Base-by-base conservation (phyloP, 1,139 yeast species). In the Hansenula anomala region DNA sequence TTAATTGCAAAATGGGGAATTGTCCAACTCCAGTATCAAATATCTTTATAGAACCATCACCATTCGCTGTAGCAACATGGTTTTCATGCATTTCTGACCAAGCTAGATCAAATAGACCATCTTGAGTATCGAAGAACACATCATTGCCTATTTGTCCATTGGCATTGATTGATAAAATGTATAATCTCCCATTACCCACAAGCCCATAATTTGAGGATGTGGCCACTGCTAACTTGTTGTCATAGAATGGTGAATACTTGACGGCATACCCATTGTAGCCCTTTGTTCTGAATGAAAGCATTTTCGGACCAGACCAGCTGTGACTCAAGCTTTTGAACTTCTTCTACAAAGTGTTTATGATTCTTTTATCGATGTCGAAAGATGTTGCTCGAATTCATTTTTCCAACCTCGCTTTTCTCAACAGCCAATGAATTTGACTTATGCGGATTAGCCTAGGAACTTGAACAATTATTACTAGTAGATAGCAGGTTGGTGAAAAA, bases 81-180 rank as follows among this genome's bases (percentile, higher is more conserved):
- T 88, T 89, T 49, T 88, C 97, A 58, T 92, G 92, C 13, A 71
- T 46, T 59, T 92, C 97, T 41, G 92, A 84, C 97, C 97, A 92
- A 1, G 94, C 75, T 5, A 86, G 64, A 53, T 87, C 95, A 56
- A 87, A 89, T 18, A 90, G 66, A 6, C 97, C 96, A 61, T 92
- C 98, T 59, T 90, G 97, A 1, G 97, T 90, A 45, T 89, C 90
- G 69, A 88, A 90, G 14, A 72, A 63, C 5, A 73, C 66, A 39
- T 78, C 80, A 31, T 74, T 74, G 6, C 56, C 54, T 18, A 87
- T 72, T 17, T 57, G 56, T 1, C 97, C 97, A 44, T 70, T 67
- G 10, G 79, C 75, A 36, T 74, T 77, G 38, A 92, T 83, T 38
- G 78, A 78, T 28, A 90, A 65, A 2, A 90, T 67, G 52, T 69